Base-by-base conservation (phyloP, 495 filamentous ascomycete genomes). In the Aspergillus panamensis region DNA sequence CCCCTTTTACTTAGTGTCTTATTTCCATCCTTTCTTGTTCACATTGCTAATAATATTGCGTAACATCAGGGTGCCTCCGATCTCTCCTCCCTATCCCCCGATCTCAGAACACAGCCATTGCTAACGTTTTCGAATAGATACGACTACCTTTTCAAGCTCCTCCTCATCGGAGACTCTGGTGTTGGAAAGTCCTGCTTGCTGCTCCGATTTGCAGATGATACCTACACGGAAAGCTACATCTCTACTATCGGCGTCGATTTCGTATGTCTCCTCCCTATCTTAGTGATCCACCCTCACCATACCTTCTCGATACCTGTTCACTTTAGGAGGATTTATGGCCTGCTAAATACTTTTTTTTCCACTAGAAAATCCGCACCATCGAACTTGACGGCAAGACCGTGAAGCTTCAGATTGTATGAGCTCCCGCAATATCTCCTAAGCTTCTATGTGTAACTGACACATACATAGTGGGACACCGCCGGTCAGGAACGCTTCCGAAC, bases 181-280 rank as follows among this genome's bases (percentile, higher is more conserved):
- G 95, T 97, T 64, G 94, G 94, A 86, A 98, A 98, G 88, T 97
- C 95, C 68, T 97, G 95, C 77, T 75, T 97, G 79, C 83, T 98
- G 58, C 81, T 98, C 65, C 92, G 94, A 74, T 98, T 98, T 66
- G 94, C 95, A 66, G 94, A 98, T 74, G 94, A 98, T 71, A 97
- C 95, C 70, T 98, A 97, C 80, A 98, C 94, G n/a, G 95, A 97
- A 78, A 95, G 90, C 74, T 98, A 97, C 77, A 97, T 98, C 79
- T 97, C 94, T 57, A 98, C 94, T 58, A 98, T 98, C 77, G 94
- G 94, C 69, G 94, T 98, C 60, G 94, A 98, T 74, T 98, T 98
- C 69, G 93, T 97, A 87, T 62, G 92, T 77, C 20, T 14, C 49
- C 70, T 53, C 49, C 49, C 16, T 60, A 17, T 45, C 20, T 51